Base-by-base conservation (phyloP, 257 asterid genomes). In the Petrea volubilis region DNA sequence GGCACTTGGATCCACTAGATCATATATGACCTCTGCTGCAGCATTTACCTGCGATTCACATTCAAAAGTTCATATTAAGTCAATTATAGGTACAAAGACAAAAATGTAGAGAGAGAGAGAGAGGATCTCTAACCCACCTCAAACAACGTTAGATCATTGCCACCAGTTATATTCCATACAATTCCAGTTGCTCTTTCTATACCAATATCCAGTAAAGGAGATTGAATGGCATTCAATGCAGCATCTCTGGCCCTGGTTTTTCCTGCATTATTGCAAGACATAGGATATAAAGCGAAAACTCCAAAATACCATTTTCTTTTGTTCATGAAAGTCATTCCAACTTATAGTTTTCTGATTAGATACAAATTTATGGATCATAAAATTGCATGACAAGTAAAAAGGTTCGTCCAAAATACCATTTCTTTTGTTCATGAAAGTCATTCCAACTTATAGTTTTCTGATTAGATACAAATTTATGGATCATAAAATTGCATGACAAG, bases 111-210 rank as follows among this genome's bases (percentile, higher is more conserved):
- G 74, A 25, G 65, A 47, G 59, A 51, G 55, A 68, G 72, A 71
- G 70, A 33, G 23, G 17, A n/a, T n/a, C 38, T 2, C 14, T 24
- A 58, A 64, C 61, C 51, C 78, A 95, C 99, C 99, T 95, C 99
- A 79, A 88, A 92, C 84, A 95, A 78, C 59, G 99, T 95, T 76
- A 95, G 77, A 82, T 95, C 99, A 76, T 61, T 90, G 70, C 99
- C 99, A 38, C 99, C 99, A 52, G 99, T 95, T 74, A 95, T 95
- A 70, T 92, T 95, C 99, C 99, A 95, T 76, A 95, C 99, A 74
- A 95, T 95, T 40, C 99, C 99, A 21, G 99, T 95, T 61, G 99
- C 99, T 77, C 99, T 90, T 83, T 95, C 99, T 60, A 95, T 95
- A 46, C 99, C 99, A 20, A 95, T 87, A 78, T 95, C 99, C 60